Evolutionary conservation across 176 grass and related monocot genomes (phyloP).

Genomic region (Bolboschoenus planiculmis): DNA sequence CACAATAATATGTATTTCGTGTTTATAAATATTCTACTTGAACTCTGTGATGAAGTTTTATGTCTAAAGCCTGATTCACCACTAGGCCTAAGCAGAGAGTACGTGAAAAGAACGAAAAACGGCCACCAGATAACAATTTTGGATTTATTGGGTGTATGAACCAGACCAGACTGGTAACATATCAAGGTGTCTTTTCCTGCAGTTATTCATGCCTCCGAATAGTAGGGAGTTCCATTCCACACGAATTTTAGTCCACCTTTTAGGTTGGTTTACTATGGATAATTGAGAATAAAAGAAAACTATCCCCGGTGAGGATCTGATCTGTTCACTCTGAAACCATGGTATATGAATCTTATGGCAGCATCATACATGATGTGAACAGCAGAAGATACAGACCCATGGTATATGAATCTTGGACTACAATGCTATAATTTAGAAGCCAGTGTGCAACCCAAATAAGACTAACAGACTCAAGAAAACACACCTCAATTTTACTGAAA

Average conservation of each 20-base stretch:
- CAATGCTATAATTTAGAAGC: neutral
- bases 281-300: neutral
- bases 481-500: neutral
- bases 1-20: neutral
- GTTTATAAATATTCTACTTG: neutral
- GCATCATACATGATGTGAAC: neutral
- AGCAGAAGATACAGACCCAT: too few relatives aligned
- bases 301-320: neutral
- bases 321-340: neutral
- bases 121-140: neutral
- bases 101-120: neutral
- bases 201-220: neutral
- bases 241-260: neutral
- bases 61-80: neutral
- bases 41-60: neutral
- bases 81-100: neutral
- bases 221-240: neutral
- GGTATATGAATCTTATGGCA: neutral
- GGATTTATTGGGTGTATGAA: neutral
- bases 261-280: neutral
- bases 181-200: neutral
- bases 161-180: neutral
- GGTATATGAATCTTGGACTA: neutral
- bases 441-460: neutral
- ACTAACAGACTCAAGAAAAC: neutral